Base-by-base conservation (phyloP, 768 basidiomycete species). In the Sporobolomyces phaffii region DNA sequence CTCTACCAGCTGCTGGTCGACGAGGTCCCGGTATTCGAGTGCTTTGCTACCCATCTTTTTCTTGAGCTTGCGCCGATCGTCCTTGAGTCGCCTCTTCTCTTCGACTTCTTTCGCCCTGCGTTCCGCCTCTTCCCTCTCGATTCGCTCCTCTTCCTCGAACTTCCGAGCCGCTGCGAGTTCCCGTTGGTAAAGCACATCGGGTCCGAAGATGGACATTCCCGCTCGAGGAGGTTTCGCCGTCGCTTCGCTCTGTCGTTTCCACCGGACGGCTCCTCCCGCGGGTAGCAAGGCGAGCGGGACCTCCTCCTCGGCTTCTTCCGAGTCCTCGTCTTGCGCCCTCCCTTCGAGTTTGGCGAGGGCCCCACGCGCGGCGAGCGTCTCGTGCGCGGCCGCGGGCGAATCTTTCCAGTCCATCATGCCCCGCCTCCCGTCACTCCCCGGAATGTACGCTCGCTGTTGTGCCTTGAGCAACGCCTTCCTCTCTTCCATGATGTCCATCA, bases 401-500 rank as follows among this genome's bases (percentile, higher is more conserved):
- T 53, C 61, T 44, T 51, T 45, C 65, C 62, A 67, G 13, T 72
- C 71, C 28, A 63, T 56, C 71, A 72, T 72, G 2, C 20, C 10
- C 17, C 61, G 24, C 8, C 71, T 60, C 1, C 71, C 71, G 31
- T 72, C 71, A 17, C 20, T 44, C 2, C 60, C 67, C 0, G 67
- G 59, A 34, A 63, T 48, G 52, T 63, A 69, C 18, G 64, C 60
- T 33, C 51, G 22, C 43, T 63, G 60, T 43, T 58, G 57, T 0
- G 44, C 50, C 34, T 65, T 62, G 20, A 57, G 34, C 20, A 48
- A 5, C 5, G 50, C 57, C 28, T 62, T 54, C 5, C 71, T 48
- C 45, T 72, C 71, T 4, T 56, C 67, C 33, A 72, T 62, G 20
- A 69, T 66, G 40, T 72, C 71, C 64, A 72, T 54, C 34, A 72